Percentiles rank a stretch among this genome's conserved stretches.
phyloP scores from a whole-genome alignment of 129 eudicot genomes.

The Ambrosia artemisiifolia region DNA sequence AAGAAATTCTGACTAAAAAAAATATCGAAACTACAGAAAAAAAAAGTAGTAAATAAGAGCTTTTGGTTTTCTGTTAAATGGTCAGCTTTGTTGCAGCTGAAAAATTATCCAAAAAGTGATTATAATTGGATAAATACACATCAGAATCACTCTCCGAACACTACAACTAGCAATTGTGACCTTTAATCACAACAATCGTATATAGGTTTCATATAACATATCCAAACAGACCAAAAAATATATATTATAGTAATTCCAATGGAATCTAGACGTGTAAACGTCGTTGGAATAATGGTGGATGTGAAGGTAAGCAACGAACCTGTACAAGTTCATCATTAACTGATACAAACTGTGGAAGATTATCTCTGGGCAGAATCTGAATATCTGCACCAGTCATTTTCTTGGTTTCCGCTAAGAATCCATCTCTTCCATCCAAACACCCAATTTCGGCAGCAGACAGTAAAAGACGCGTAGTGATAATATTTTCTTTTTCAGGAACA shows the following conservation, averaged over 20 bases:
- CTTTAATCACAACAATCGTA: background rate
- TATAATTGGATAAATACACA: background rate
- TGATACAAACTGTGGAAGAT: constrained; percentile 63
- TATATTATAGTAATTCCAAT: background rate
- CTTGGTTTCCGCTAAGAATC: constrained; percentile 55
- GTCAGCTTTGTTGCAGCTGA: background rate
- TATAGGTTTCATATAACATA: background rate
- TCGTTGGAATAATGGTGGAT: background rate
- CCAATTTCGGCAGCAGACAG: constrained; percentile 75
- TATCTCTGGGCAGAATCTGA: constrained; percentile 68
- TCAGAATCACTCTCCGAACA: background rate
- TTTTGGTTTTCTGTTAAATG: no score
- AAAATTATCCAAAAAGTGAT: background rate
- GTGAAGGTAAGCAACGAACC: constrained; percentile 42
- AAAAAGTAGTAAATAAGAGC: background rate
- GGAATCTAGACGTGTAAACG: background rate
- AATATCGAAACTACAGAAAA: background rate
- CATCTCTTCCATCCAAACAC: constrained; percentile 65
- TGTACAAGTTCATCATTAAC: constrained; percentile 75
- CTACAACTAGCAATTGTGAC: background rate
- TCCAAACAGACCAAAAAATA: background rate
- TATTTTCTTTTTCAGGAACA: constrained; percentile 77
- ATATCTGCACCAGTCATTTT: constrained; percentile 69
- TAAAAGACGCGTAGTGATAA: constrained; percentile 80
- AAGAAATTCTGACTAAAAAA: background rate